A percentile compares a stretch with the other conserved stretches of the same genome.
Evolutionary conservation across 169 alveolate genomes (phyloP).

Genomic region (Cryptosporidium ubiquitum): DNA sequence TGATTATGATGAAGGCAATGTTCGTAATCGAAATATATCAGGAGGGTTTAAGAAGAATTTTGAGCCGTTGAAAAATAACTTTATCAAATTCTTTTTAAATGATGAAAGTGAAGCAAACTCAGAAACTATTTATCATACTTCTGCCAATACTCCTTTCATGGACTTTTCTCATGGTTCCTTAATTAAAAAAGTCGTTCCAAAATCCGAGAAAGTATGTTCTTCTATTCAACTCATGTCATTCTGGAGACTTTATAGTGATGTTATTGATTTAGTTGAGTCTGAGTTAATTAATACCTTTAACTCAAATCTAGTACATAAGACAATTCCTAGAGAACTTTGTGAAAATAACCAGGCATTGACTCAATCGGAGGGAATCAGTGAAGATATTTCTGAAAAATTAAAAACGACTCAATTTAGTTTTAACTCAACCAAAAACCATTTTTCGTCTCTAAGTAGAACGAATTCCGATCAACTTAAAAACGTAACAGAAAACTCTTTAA

Average conservation of each 20-base stretch:
- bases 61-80: background rate
- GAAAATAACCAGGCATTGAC: background rate
- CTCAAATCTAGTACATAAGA: background rate
- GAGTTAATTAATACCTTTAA: background rate
- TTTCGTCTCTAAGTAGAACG: background rate
- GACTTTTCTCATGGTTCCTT: background rate
- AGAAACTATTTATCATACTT: background rate
- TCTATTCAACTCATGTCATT: slow-evolving; percentile 67
- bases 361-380: background rate
- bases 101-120: background rate
- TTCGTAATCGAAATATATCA: background rate
- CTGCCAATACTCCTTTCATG: background rate
- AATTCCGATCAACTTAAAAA: background rate
- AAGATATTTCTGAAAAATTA: background rate
- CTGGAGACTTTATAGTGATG: slow-evolving; percentile 24
- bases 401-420: background rate
- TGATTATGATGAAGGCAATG: background rate
- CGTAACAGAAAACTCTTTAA: background rate
- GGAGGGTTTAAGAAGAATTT: background rate
- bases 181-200: background rate
- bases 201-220: slow-evolving; percentile 44
- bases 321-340: background rate
- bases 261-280: slow-evolving; percentile 5
- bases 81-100: background rate
- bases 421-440: background rate